Evolutionary conservation across 164 flowering plant genomes (phyloP).

Genomic region (Sedum album): DNA sequence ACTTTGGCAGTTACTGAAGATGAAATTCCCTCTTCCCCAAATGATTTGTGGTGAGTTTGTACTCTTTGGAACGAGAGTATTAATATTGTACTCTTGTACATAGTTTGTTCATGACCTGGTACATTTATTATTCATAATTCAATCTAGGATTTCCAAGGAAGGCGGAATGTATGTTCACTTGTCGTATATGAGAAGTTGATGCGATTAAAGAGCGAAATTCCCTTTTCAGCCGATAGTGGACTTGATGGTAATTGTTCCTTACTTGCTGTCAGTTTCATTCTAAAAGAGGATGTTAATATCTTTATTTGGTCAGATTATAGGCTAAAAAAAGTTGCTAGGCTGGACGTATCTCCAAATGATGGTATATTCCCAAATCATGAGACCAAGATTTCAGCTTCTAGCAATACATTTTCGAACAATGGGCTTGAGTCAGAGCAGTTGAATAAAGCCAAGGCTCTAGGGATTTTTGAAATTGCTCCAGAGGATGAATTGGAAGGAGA

Average conservation of each 20-base stretch:
- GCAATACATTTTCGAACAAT: conserved; percentile 14
- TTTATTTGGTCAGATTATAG: conserved; percentile 27
- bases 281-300: conserved; percentile 5
- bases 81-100: not conserved
- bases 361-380: conserved; percentile 23
- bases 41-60: not conserved
- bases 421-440: conserved; percentile 30
- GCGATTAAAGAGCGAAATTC: conserved; percentile 22
- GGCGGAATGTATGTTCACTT: conserved; percentile 37
- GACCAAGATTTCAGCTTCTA: conserved; percentile 16
- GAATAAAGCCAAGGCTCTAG: conserved; percentile 37
- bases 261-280: not conserved
- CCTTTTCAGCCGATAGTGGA: conserved; percentile 11
- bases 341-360: conserved; percentile 24
- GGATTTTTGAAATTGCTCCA: conserved; percentile 48
- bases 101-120: not conserved
- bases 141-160: conserved; percentile 28
- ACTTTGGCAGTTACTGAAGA: not conserved
- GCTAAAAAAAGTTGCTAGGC: conserved; percentile 16
- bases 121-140: conserved; percentile 8
- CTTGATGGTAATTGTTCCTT: conserved; percentile 25
- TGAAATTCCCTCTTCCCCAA: not conserved
- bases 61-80: not conserved
- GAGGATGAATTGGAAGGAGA: conserved; percentile 91
- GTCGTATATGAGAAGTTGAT: conserved; percentile 32